Conservation (phyloP, 805 yeast genomes). For the Nakazawaea ambrosiae region DNA sequence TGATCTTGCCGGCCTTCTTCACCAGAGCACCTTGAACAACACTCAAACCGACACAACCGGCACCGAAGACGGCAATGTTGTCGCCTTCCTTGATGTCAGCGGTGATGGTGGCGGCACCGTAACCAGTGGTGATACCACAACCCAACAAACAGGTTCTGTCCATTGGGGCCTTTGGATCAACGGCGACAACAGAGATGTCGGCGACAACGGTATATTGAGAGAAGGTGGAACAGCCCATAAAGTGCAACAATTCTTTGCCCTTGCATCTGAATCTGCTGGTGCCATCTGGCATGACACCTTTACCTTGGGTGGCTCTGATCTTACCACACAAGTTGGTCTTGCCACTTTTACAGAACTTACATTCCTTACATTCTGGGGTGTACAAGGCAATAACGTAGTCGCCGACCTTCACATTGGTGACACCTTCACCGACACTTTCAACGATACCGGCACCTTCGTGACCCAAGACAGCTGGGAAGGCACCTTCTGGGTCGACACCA, state of each 20-base stretch:
- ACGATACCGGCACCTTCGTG: constrained; percentile 99
- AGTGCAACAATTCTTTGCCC: constrained; percentile 82
- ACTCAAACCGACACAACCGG: constrained; percentile 95
- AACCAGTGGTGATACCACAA: constrained; percentile 98
- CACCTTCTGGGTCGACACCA: constrained; percentile 95
- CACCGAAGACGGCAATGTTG: constrained; percentile 93
- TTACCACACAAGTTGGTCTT: constrained; percentile 96
- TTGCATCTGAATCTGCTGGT: constrained; percentile 82
- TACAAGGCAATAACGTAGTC: constrained; percentile 91
- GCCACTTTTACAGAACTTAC: constrained; percentile 91
- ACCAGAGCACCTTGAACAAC: constrained; percentile 92
- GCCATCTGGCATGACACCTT: constrained; percentile 98
- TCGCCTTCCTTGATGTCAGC: constrained; percentile 90
- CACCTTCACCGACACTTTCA: constrained; percentile 93
- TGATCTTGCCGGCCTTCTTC: constrained; percentile 74
- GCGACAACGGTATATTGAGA: constrained; percentile 97
- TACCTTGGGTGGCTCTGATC: constrained; percentile 96
- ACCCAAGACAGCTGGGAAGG: constrained; percentile 87
- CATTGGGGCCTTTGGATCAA: constrained; percentile 74
- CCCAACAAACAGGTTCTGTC: constrained; percentile 91
- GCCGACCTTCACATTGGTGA: constrained; percentile 82
- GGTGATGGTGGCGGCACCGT: constrained; percentile 94
- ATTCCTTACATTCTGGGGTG: constrained; percentile 94
- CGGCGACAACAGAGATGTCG: constrained; percentile 92
- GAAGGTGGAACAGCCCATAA: constrained; percentile 98